A percentile compares a stretch with the other conserved stretches of the same genome.
These are phyloP conservation scores for Leishmania mexicana DNA, from an alignment of 208 protist genomes.

Conservation along the genomic window DNA sequence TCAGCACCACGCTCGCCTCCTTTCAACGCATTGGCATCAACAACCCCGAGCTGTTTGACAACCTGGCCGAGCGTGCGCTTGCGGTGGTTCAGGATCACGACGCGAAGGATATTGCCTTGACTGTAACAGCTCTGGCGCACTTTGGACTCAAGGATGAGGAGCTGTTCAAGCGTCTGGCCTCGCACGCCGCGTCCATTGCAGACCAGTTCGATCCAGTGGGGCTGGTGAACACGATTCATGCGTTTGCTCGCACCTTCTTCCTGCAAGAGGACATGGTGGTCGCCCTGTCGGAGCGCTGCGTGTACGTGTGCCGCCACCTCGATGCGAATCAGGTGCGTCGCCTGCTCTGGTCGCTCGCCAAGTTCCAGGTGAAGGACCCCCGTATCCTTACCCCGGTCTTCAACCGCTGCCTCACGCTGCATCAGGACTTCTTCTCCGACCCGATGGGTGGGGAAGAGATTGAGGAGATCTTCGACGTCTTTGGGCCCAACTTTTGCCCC, in stretches of 20 bases:
- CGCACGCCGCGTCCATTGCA: slow-evolving; percentile 84
- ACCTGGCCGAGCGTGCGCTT: slow-evolving; percentile 89
- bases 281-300: slow-evolving; percentile 85
- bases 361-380: slow-evolving; percentile 88
- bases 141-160: slow-evolving; percentile 93
- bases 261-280: slow-evolving; percentile 90
- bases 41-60: slow-evolving; percentile 93
- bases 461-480: slow-evolving; percentile 91
- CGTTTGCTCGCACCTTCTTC: slow-evolving; percentile 89
- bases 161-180: slow-evolving; percentile 89
- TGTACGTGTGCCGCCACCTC: slow-evolving; percentile 81
- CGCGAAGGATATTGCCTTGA: slow-evolving; percentile 80
- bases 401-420: slow-evolving; percentile 88
- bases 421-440: slow-evolving; percentile 91
- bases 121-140: slow-evolving; percentile 88
- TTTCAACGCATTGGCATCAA: slow-evolving; percentile 94
- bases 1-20: slow-evolving; percentile 86
- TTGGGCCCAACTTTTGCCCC: slow-evolving; percentile 83
- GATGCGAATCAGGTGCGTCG: slow-evolving; percentile 81
- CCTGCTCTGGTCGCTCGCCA: slow-evolving; percentile 88
- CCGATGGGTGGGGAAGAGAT: slow-evolving; percentile 91
- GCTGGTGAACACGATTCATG: slow-evolving; percentile 89
- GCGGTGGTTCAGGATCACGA: slow-evolving; percentile 92
- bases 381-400: slow-evolving; percentile 83
- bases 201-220: slow-evolving; percentile 84